A percentile compares a stretch with the other conserved stretches of the same genome.
Conservation (phyloP, 495 filamentous ascomycete genomes). For the Bacidia gigantensis region DNA sequence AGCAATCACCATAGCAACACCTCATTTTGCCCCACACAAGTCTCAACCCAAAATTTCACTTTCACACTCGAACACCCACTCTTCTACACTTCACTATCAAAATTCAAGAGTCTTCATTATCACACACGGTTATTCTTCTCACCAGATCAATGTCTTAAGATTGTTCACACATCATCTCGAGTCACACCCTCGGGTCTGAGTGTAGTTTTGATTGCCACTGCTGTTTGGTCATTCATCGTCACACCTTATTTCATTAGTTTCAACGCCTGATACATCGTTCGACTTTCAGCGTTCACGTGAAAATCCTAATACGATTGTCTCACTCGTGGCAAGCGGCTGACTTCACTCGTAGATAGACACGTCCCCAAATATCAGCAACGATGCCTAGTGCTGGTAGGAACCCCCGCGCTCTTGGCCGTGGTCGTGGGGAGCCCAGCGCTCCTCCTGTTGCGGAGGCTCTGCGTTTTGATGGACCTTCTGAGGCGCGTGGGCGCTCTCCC, state of each 20-base stretch:
- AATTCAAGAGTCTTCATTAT: no score
- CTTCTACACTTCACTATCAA: neutral
- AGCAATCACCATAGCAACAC: neutral
- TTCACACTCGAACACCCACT: neutral
- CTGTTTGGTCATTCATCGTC: neutral
- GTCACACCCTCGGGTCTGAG: neutral
- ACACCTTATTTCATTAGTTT: no score
- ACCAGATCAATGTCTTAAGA: neutral
- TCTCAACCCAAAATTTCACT: neutral
- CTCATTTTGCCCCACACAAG: neutral
- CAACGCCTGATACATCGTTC: no score
- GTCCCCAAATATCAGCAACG: neutral
- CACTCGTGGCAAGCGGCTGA: neutral
- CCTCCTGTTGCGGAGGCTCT: neutral
- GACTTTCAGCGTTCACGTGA: no score
- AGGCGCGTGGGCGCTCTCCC: slow-evolving; percentile 19
- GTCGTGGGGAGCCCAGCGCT: neutral
- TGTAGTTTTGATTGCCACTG: neutral
- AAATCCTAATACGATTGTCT: no score
- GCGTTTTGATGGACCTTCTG: slow-evolving; percentile 19
- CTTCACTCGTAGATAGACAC: neutral
- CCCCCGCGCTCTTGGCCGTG: neutral
- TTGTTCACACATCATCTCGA: neutral
- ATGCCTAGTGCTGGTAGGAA: neutral
- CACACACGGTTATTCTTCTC: no score